Evolutionary conservation across 768 basidiomycete species (phyloP).

Genomic region (Serendipita sp.): DNA sequence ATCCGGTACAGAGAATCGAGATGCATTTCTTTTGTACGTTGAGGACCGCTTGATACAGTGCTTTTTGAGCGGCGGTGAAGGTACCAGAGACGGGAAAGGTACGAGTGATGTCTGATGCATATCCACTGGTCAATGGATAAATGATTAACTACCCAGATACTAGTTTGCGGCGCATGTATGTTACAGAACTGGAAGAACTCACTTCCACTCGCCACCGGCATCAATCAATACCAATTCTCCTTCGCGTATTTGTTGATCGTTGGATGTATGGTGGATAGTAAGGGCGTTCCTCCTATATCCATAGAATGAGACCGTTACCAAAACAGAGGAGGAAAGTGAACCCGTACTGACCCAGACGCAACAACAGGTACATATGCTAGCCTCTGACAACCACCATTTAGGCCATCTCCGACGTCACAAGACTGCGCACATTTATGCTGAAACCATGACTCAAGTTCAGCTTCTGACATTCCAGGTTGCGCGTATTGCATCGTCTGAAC

Average conservation of each 20-base stretch:
- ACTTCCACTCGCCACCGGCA: conserved; percentile 89
- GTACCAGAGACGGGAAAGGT: conserved; percentile 76
- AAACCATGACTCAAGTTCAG: conserved; percentile 63
- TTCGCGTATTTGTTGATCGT: conserved; percentile 57
- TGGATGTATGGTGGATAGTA: conserved; percentile 88
- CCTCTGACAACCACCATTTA: conserved; percentile 51
- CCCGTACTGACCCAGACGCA: conserved; percentile 57
- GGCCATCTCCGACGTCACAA: background rate
- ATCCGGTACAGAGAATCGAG: conserved; percentile 33
- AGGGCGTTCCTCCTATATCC: conserved; percentile 59
- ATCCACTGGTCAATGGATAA: conserved; percentile 38
- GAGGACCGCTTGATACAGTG: conserved; percentile 70
- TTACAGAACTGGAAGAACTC: conserved; percentile 14
- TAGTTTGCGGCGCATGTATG: too few species aligned
- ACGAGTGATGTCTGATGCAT: conserved; percentile 88
- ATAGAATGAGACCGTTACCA: background rate
- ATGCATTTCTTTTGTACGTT: conserved; percentile 55
- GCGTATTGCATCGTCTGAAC: conserved; percentile 78
- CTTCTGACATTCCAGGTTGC: conserved; percentile 38
- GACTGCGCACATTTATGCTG: conserved; percentile 65
- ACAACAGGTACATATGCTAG: conserved; percentile 97
- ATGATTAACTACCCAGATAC: conserved; percentile 4
- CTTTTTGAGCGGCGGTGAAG: conserved; percentile 65
- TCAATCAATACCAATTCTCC: conserved; percentile 76
- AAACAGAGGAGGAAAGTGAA: background rate